Evolutionary conservation across 208 protist genomes (phyloP).

Genomic region (Strigomonas galati): DNA sequence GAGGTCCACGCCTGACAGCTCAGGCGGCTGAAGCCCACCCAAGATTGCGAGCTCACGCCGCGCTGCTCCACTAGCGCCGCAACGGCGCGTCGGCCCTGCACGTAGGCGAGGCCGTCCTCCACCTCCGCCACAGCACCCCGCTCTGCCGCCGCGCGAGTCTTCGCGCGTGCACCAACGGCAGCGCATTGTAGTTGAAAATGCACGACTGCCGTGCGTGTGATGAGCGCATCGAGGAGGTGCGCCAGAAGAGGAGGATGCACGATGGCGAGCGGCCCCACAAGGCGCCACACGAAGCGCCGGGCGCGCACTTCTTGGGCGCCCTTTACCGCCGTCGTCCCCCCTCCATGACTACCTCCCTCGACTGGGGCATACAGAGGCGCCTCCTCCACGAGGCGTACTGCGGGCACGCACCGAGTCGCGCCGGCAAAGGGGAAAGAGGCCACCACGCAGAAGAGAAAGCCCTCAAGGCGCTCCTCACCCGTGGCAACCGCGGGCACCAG

Average conservation of each 20-base stretch:
- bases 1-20: constrained; percentile 49
- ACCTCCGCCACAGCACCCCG: background rate
- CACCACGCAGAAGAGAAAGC: background rate
- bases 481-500: constrained; percentile 19
- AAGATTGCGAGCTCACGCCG: constrained; percentile 29
- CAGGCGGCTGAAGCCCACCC: constrained; percentile 55
- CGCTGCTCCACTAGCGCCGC: constrained; percentile 13
- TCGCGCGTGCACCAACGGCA: constrained; percentile 7
- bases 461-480: constrained; percentile 9
- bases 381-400: background rate
- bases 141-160: background rate
- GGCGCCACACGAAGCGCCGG: background rate
- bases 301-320: background rate
- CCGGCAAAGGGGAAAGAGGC: constrained; percentile 5
- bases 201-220: constrained; percentile 21
- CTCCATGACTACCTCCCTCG: too few relatives aligned
- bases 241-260: constrained; percentile 43
- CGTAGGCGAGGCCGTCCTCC: constrained; percentile 26
- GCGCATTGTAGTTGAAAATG: constrained; percentile 31
- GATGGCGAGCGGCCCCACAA: background rate
- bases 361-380: background rate
- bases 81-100: constrained; percentile 19
- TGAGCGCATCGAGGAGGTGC: constrained; percentile 31
- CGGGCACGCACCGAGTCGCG: background rate
- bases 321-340: background rate